These are phyloP conservation scores for Amanita pallidorosea DNA, from an alignment of 768 basidiomycete species.

Conservation along the genomic window DNA sequence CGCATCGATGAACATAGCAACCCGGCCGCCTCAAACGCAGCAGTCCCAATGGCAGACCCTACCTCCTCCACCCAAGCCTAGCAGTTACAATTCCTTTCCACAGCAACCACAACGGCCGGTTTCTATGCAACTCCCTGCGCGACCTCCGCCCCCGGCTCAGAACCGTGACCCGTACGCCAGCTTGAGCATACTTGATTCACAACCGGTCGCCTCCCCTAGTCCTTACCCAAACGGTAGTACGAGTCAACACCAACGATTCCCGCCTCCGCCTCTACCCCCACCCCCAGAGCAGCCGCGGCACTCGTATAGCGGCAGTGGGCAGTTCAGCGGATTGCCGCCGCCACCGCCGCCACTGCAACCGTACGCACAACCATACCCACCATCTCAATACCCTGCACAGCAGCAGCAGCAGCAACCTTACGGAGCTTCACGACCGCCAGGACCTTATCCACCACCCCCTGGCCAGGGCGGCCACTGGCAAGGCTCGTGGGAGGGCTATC, in stretches of 20 bases:
- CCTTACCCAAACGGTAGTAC: constrained; percentile 11
- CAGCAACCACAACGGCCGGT: constrained; percentile 12
- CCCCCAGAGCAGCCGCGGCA: constrained; percentile 12
- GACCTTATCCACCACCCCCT: constrained; percentile 3
- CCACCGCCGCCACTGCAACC: constrained; percentile 15
- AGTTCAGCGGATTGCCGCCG: constrained; percentile 23
- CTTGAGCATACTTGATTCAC: constrained; percentile 1
- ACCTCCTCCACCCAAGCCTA: constrained; percentile 11
- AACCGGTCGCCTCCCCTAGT: constrained; percentile 9
- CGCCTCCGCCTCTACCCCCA: constrained; percentile 12
- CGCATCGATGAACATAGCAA: constrained; percentile 40
- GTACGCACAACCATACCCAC: constrained; percentile 9
- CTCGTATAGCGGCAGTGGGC: constrained; percentile 18
- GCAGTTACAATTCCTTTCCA: constrained; percentile 6
- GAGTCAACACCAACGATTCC: constrained; percentile 1
- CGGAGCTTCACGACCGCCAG: constrained; percentile 6
- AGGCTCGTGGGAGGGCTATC: constrained; percentile 3
- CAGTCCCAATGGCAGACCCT: constrained; percentile 14
- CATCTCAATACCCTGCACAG: constrained; percentile 6
- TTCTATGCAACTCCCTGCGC: constrained; percentile 11
- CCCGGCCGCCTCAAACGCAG: constrained; percentile 13
- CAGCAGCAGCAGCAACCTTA: constrained; percentile 12
- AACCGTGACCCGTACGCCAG: constrained; percentile 3
- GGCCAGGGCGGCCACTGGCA: neutral
- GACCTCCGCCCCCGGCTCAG: constrained; percentile 13